Evolutionary conservation across 1,284 basidiomycete genomes (phyloP), one percentile per base, ranked within the genome.

Genomic region (Athelia sp.): DNA sequence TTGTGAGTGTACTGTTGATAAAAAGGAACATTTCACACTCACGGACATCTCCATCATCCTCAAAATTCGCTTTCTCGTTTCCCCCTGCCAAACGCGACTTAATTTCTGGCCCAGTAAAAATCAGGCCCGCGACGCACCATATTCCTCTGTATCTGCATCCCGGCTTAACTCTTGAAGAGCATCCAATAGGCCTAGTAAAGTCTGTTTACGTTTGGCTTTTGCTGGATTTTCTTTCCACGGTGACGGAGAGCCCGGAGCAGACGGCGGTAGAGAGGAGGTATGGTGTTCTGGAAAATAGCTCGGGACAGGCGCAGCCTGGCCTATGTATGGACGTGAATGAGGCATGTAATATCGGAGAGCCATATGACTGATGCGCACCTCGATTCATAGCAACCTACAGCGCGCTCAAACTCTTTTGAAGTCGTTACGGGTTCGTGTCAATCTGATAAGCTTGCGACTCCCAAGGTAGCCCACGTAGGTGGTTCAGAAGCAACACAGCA

Each of bases 161-260:
- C 74, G 72, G 58, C 74, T 74, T 53, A 89, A 57, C 51, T 87
- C 77, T 54, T 80, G 76, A 52, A 79, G 59, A 32, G 73, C 72
- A 54, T 89, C 84, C 47, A 90, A 73, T 53, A 87, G 63, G 54
- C 73, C 83, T 36, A 84, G 63, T 46, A 87, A 73, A 1, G 83
- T 85, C 58, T 84, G 78, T 58, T 76, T 81, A 36, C 84, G 69
- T 52, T 62, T 72, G 49, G 61, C 62, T 54, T 61, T 63, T 43
- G 4, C 50, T 31, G 51, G 45, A 24, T 55, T 48, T 50, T 67
- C 64, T n/a, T 23, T 44, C 43, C 21, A 8, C 10, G 17, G 43
- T 9, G 43, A 15, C 6, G 43, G 43, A n/a, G 43, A 23, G 15
- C n/a, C 36, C 21, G 36, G 17, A 22, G 8, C 36, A 18, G 36